A percentile compares a stretch with the other conserved stretches of the same genome.
Evolutionary conservation across 2,329 filamentous ascomycete species (phyloP).

Genomic region (Penicillium sp.): DNA sequence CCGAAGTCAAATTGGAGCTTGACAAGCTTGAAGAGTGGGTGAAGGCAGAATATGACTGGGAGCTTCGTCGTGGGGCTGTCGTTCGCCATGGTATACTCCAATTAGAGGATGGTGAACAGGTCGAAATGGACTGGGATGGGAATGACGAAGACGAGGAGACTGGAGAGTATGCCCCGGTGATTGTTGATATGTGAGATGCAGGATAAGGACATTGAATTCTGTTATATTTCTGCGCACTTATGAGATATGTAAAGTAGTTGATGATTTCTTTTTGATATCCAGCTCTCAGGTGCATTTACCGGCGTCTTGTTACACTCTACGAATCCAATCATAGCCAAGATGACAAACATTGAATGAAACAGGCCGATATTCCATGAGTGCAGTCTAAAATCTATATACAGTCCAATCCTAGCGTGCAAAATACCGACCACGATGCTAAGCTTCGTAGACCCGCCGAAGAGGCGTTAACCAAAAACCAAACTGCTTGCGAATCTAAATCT

Average conservation of each 20-base stretch:
- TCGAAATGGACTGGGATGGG: conserved; percentile 60
- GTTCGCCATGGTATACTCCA: conserved; percentile 59
- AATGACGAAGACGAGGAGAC: conserved; percentile 64
- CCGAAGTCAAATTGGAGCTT: conserved; percentile 52
- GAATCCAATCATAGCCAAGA: not conserved
- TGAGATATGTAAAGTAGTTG: not conserved
- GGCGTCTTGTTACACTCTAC: not conserved
- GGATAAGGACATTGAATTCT: conserved; percentile 9
- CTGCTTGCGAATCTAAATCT: not conserved
- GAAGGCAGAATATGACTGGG: conserved; percentile 58
- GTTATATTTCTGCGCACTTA: not conserved
- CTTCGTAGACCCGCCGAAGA: not conserved
- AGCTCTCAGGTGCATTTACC: not conserved
- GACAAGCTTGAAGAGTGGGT: conserved; percentile 57
- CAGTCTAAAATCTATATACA: conserved; percentile 8
- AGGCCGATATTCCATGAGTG: not conserved
- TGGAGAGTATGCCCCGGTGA: conserved; percentile 63
- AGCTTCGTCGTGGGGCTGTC: conserved; percentile 53
- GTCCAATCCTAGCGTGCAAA: conserved; percentile 3
- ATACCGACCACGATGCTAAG: not conserved
- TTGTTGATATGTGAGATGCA: conserved; percentile 52
- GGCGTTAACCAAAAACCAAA: not conserved
- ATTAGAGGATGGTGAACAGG: conserved; percentile 62
- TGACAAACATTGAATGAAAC: not conserved
- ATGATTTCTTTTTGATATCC: not conserved